Percentiles rank a stretch among this genome's conserved stretches.
Evolutionary conservation across 371 early-diverging fungal species (phyloP).

Genomic region (Dichotomocladium elegans): DNA sequence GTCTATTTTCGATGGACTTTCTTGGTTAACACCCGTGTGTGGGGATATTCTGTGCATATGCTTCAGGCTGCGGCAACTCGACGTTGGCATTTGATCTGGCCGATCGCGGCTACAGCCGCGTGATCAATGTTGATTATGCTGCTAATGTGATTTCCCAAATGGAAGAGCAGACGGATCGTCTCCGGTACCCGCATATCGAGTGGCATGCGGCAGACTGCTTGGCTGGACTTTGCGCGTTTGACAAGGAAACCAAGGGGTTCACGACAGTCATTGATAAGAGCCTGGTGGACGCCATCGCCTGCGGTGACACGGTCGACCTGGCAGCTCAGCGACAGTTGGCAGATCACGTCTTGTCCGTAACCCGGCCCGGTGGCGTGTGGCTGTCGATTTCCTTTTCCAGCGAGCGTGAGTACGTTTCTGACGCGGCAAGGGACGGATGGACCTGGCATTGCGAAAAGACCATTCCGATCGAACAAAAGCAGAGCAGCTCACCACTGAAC

Average conservation of each 20-base stretch:
- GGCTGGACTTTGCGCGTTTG: conserved; percentile 5
- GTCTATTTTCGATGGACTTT: too few relatives aligned
- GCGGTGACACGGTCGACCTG: conserved; percentile 36
- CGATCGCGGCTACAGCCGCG: conserved; percentile 22
- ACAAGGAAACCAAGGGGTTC: background rate
- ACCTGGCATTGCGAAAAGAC: conserved; percentile 19
- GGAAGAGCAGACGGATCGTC: conserved; percentile 13
- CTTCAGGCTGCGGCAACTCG: conserved; percentile 56
- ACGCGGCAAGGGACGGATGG: conserved; percentile 3
- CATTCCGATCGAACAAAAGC: conserved; percentile 20
- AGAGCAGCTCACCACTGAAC: conserved; percentile 28
- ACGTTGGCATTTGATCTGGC: conserved; percentile 40
- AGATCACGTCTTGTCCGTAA: conserved; percentile 13
- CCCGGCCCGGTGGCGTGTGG: conserved; percentile 22
- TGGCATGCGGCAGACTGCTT: conserved; percentile 31
- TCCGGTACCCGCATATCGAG: conserved; percentile 8
- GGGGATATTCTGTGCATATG: background rate
- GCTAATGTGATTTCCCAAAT: conserved; percentile 39
- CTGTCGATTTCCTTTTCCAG: conserved; percentile 28
- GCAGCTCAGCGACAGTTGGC: conserved; percentile 13
- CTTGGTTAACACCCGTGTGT: background rate
- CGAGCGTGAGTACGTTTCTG: conserved; percentile 15
- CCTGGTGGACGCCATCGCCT: conserved; percentile 33
- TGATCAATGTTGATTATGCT: conserved; percentile 45
- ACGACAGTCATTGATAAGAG: conserved; percentile 41